These are phyloP conservation scores for Candida incommunis DNA, from an alignment of 805 yeast species.

Conservation along the genomic window DNA sequence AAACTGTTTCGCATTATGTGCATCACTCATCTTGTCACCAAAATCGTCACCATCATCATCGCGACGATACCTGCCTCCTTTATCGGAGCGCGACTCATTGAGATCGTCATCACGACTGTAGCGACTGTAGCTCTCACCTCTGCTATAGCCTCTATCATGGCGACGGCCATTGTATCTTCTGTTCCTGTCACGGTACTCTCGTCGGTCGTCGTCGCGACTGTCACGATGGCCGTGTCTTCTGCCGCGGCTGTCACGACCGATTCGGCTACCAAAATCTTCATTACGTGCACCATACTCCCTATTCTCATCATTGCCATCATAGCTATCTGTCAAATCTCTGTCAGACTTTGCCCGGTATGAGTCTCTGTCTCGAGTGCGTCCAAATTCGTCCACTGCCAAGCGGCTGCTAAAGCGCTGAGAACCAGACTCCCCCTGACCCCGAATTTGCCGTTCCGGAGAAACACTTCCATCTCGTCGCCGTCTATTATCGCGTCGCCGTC, in stretches of 20 bases:
- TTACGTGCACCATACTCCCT: neutral
- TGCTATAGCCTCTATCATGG: neutral
- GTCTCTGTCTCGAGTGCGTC: neutral
- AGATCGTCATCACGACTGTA: neutral
- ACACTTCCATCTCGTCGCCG: no score
- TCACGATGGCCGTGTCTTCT: neutral
- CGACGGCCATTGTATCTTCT: neutral
- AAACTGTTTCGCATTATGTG: neutral
- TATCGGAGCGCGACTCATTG: neutral
- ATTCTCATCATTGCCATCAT: neutral
- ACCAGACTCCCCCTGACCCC: neutral
- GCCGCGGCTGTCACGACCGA: neutral
- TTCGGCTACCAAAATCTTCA: neutral
- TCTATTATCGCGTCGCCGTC: no score
- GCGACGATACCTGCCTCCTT: neutral
- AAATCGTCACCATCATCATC: neutral
- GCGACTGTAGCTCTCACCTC: neutral
- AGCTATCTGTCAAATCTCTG: neutral
- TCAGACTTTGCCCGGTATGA: neutral
- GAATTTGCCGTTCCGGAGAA: neutral
- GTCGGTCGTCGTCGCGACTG: no score
- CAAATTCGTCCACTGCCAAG: neutral
- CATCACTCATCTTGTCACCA: neutral
- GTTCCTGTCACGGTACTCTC: neutral
- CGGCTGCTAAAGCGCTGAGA: neutral